These are phyloP conservation scores for Cercophora scortea DNA, from an alignment of 495 filamentous ascomycete species.

Conservation along the genomic window DNA sequence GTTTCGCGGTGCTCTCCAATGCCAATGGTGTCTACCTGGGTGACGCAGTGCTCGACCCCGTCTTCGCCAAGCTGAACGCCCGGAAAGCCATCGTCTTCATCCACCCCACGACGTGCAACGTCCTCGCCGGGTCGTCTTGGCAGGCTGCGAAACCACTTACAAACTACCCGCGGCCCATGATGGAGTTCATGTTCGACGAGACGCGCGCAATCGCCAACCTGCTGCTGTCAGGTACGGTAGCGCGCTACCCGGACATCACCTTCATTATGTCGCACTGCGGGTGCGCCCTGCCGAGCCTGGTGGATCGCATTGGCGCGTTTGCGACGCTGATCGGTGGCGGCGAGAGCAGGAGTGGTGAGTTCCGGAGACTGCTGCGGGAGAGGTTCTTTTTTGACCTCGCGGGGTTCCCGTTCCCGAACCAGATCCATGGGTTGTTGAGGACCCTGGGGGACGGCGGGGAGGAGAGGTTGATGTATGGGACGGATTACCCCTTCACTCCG, in stretches of 20 bases:
- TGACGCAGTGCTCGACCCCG: neutral
- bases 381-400: neutral
- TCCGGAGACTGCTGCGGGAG: neutral
- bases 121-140: no score
- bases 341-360: neutral
- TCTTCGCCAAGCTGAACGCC: neutral
- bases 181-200: conserved; percentile 1
- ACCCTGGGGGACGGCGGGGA: neutral
- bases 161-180: neutral
- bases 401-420: neutral
- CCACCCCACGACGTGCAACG: neutral
- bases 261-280: neutral
- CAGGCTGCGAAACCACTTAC: neutral
- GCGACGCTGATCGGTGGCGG: neutral
- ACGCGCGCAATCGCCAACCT: neutral
- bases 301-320: neutral
- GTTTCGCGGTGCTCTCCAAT: neutral
- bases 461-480: neutral
- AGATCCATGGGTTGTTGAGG: neutral
- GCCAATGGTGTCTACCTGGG: neutral
- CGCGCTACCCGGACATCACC: neutral
- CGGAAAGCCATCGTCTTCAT: neutral
- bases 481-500: neutral
- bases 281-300: neutral
- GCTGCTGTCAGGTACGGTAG: neutral